Percentiles rank a stretch among this genome's conserved stretches.
Evolutionary conservation across 2,329 filamentous ascomycete species (phyloP).

Genomic region (Orbilia quercus): DNA sequence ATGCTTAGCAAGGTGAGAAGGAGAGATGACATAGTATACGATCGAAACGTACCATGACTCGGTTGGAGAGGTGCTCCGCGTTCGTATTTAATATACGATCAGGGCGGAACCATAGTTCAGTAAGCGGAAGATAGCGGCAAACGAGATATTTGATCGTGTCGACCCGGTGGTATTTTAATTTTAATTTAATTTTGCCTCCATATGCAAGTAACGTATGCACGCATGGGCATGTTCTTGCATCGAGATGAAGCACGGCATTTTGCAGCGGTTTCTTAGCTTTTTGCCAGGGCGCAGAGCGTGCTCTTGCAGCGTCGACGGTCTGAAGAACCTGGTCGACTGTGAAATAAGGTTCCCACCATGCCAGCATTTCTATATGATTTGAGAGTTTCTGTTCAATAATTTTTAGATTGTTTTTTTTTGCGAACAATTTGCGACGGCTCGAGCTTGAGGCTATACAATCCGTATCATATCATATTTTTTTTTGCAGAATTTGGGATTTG

Average conservation of each 20-base stretch:
- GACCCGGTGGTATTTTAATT: conserved; percentile 1
- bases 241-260: conserved; percentile 31
- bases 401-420: conserved; percentile 12
- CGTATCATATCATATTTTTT: conserved; percentile 40
- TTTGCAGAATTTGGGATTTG: conserved; percentile 2
- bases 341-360: conserved; percentile 38
- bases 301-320: background rate
- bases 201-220: no score
- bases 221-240: conserved; percentile 21
- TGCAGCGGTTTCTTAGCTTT: conserved; percentile 27
- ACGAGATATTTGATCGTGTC: conserved; percentile 55
- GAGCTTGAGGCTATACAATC: conserved; percentile 26
- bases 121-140: conserved; percentile 54
- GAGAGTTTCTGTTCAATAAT: conserved; percentile 3
- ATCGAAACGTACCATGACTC: no score
- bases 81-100: no score
- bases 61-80: no score
- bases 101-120: conserved; percentile 36
- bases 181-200: background rate
- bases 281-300: conserved; percentile 38
- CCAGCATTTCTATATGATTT: background rate
- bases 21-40: no score
- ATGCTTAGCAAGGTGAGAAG: no score
- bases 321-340: conserved; percentile 23
- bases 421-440: conserved; percentile 42